phyloP scores from a whole-genome alignment of 106 monocot genomes.

The Cymbidium sinense region DNA sequence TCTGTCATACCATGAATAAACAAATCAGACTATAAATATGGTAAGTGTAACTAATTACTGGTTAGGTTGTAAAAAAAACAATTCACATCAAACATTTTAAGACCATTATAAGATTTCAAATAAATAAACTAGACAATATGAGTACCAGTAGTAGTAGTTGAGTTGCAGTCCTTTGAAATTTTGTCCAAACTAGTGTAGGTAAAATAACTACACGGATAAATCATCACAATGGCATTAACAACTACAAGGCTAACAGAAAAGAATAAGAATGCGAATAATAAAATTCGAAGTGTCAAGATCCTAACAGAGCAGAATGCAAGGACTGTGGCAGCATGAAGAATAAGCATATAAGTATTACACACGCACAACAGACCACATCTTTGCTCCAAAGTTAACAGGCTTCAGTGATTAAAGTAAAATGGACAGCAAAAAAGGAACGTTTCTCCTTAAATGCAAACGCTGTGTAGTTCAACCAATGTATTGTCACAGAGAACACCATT shows the following conservation, averaged over 20 bases:
- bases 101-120: not conserved
- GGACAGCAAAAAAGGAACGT: constrained; percentile 1
- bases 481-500: not conserved
- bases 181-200: constrained; percentile 69
- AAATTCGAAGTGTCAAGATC: not conserved
- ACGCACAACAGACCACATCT: not conserved
- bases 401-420: not conserved
- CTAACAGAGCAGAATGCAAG: not conserved
- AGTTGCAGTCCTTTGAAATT: constrained; percentile 35
- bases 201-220: constrained; percentile 52
- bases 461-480: not conserved
- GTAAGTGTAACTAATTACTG: not conserved
- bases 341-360: not conserved
- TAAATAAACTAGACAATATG: not conserved
- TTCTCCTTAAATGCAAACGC: not conserved
- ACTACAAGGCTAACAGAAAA: not conserved
- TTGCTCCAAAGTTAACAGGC: not conserved
- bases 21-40: not conserved
- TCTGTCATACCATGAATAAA: not conserved
- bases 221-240: not conserved
- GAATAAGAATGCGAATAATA: not conserved
- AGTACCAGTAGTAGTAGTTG: constrained; percentile 19
- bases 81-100: not conserved
- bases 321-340: not conserved
- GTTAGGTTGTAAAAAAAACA: not conserved